Evolutionary conservation across 2,329 filamentous ascomycete species (phyloP).

Genomic region (Esteya vermicola): DNA sequence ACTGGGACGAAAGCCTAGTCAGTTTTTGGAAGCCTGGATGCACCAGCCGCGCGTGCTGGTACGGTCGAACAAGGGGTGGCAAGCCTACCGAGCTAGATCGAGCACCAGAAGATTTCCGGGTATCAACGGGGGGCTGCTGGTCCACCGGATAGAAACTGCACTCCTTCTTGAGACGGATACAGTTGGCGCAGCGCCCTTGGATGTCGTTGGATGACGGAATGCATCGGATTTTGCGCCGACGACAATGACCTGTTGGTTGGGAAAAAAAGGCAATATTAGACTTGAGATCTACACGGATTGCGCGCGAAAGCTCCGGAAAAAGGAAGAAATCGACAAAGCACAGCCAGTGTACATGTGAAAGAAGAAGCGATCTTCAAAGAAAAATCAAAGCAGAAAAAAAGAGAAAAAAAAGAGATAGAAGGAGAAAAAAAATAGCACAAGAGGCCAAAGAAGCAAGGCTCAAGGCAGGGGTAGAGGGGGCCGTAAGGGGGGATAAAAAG

Average conservation of each 20-base stretch:
- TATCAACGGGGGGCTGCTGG: conserved; percentile 45
- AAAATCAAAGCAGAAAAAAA: not conserved
- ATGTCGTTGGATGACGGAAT: conserved; percentile 59
- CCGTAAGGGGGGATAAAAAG: too few species aligned
- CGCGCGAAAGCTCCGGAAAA: too few species aligned
- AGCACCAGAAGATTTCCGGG: conserved; percentile 26
- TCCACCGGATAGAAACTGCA: conserved; percentile 89
- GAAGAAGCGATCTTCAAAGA: too few species aligned
- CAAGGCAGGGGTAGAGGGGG: too few species aligned
- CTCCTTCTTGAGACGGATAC: conserved; percentile 86
- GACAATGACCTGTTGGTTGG: conserved; percentile 59
- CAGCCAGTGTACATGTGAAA: too few species aligned
- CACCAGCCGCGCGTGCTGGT: conserved; percentile 24
- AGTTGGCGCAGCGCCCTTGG: conserved; percentile 74
- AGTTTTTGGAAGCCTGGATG: conserved; percentile 24
- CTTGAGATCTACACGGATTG: not conserved
- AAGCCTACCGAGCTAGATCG: conserved; percentile 22
- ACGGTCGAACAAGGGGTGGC: not conserved
- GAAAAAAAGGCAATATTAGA: not conserved
- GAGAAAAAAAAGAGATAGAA: not conserved
- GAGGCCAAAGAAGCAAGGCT: not conserved
- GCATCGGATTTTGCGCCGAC: conserved; percentile 86
- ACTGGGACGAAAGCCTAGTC: conserved; percentile 28
- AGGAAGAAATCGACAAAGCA: not conserved
- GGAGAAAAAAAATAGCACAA: not conserved